Evolutionary conservation across 148 eudicot genomes (phyloP).

Genomic region (Chenopodium quinoa): DNA sequence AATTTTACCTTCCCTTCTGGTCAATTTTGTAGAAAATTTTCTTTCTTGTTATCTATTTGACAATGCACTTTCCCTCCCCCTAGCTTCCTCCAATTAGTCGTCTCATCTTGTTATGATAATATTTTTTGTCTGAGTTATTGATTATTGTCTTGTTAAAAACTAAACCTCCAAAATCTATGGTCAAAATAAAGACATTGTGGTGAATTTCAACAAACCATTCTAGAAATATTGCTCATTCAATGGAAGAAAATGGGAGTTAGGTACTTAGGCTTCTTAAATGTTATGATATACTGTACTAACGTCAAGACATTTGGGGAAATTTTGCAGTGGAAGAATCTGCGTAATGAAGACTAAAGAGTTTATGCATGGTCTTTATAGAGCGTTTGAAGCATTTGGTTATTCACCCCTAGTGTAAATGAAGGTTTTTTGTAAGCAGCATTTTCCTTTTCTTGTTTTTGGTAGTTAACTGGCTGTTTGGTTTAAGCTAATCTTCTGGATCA

Average conservation of each 20-base stretch:
- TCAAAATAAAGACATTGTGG: background rate
- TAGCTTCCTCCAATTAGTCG: no score
- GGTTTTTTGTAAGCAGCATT: constrained; percentile 21
- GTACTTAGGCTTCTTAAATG: background rate
- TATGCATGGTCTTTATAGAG: constrained; percentile 8
- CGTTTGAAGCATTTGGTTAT: constrained; percentile 18
- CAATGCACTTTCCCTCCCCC: background rate
- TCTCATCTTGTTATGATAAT: background rate
- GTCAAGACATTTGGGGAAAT: constrained; percentile 5
- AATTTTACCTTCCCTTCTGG: background rate
- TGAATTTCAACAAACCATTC: background rate
- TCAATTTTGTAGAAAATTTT: background rate
- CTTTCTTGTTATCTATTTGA: background rate
- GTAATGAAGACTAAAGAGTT: constrained; percentile 33
- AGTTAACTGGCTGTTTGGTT: background rate
- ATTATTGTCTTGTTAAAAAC: background rate
- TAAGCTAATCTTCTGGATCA: constrained; percentile 8
- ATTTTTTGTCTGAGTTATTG: background rate
- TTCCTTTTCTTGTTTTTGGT: constrained; percentile 6
- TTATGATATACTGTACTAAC: background rate
- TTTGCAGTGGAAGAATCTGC: constrained; percentile 45
- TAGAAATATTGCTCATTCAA: background rate
- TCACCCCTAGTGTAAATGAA: constrained; percentile 19
- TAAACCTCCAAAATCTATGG: background rate
- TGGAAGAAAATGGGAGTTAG: background rate